These are phyloP conservation scores for Acanthamoeba castellanii DNA, from an alignment of 208 protist genomes.

Conservation along the genomic window DNA sequence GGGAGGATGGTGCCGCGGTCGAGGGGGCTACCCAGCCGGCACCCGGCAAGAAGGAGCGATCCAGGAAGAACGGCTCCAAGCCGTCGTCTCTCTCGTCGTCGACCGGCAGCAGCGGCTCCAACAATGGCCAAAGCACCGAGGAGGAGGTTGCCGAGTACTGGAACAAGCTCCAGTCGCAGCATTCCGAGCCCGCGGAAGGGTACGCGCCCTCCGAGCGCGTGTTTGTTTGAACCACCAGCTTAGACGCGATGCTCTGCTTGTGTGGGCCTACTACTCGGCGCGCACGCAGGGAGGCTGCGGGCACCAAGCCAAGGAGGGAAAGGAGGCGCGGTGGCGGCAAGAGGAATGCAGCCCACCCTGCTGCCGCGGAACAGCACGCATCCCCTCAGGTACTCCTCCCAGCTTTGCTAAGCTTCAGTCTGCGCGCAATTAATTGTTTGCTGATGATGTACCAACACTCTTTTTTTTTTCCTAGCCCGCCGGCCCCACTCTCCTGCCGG, in stretches of 20 bases:
- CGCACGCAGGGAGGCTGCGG: not conserved
- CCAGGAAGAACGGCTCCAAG: not conserved
- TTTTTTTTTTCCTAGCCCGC: not conserved
- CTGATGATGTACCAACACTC: too few relatives aligned
- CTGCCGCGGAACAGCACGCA: not conserved
- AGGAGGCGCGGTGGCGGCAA: conserved; percentile 18
- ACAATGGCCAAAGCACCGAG: not conserved
- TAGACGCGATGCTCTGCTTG: not conserved
- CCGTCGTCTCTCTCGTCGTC: not conserved
- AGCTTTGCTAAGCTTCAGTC: not conserved
- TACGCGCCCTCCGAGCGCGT: not conserved
- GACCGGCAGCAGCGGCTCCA: not conserved
- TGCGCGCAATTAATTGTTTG: not conserved
- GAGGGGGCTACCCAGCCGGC: not conserved
- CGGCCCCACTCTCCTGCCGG: not conserved
- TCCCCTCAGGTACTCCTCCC: not conserved
- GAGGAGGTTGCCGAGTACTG: not conserved
- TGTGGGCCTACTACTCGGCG: not conserved
- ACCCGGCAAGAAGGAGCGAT: not conserved
- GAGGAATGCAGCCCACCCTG: not conserved
- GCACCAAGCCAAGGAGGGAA: not conserved
- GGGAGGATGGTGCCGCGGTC: not conserved
- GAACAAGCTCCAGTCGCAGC: conserved; percentile 17
- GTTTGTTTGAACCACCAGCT: too few relatives aligned
- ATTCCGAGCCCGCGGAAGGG: not conserved